Evolutionary conservation across 306 rosid genomes (phyloP).

Genomic region (Dalbergia cultrata): DNA sequence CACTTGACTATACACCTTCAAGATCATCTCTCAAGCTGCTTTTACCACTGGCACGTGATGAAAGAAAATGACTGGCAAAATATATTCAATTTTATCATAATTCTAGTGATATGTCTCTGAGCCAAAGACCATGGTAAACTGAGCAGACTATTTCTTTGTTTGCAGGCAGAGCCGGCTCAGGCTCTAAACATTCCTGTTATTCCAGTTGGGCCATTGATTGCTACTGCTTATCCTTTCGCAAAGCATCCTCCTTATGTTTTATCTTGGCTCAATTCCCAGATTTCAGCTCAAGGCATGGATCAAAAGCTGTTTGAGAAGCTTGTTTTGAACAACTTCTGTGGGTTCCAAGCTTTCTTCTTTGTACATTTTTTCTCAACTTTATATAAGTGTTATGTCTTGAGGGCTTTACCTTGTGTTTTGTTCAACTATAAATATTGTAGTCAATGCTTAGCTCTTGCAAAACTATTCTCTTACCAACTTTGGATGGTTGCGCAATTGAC

Average conservation of each 20-base stretch:
- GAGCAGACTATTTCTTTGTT: conserved; percentile 32
- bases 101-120: conserved; percentile 18
- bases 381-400: not conserved
- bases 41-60: conserved; percentile 86
- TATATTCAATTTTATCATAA: not conserved
- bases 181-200: conserved; percentile 77
- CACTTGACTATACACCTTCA: conserved; percentile 82
- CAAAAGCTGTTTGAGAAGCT: conserved; percentile 75
- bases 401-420: not conserved
- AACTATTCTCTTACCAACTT: not conserved
- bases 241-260: conserved; percentile 61
- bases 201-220: conserved; percentile 75
- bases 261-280: conserved; percentile 78
- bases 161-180: conserved; percentile 74
- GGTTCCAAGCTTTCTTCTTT: conserved; percentile 40
- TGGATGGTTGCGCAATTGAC: conserved; percentile 27
- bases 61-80: conserved; percentile 33
- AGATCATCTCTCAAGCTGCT: conserved; percentile 81
- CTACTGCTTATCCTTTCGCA: conserved; percentile 67
- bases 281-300: conserved; percentile 78
- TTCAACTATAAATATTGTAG: conserved; percentile 6
- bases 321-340: conserved; percentile 78
- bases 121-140: conserved; percentile 21
- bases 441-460: not conserved
- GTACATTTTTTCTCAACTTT: not conserved